Conservation (phyloP, 495 filamentous ascomycete species). For the Glutinoglossum americanum region DNA sequence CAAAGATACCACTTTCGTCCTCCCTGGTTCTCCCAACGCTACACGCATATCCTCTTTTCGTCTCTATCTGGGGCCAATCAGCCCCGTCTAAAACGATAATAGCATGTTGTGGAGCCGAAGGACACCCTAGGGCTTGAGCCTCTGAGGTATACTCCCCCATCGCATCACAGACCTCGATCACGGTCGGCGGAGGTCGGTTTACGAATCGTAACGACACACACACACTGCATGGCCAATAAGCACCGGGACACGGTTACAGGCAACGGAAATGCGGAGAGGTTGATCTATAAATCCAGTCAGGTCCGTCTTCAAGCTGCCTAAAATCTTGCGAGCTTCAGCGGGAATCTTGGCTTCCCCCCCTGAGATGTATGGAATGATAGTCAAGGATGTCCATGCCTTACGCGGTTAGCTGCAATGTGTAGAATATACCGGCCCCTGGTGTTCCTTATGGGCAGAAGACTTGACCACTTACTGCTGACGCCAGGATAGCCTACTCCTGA, state of each 20-base stretch:
- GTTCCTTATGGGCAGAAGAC: background rate
- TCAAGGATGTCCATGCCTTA: conserved; percentile 40
- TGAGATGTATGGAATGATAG: conserved; percentile 62
- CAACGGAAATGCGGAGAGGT: conserved; percentile 44
- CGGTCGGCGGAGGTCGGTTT: conserved; percentile 28
- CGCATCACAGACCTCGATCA: conserved; percentile 45
- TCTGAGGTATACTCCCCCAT: conserved; percentile 54
- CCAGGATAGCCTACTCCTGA: conserved; percentile 75
- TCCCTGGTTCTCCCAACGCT: conserved; percentile 60
- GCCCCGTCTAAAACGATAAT: conserved; percentile 63
- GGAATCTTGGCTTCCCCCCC: conserved; percentile 80
- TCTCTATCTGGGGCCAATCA: conserved; percentile 60
- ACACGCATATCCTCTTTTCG: conserved; percentile 55
- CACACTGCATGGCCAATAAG: conserved; percentile 72
- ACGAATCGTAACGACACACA: conserved; percentile 55
- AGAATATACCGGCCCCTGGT: background rate
- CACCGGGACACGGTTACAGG: conserved; percentile 66
- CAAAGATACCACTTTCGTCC: conserved; percentile 55
- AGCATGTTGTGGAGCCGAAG: conserved; percentile 48
- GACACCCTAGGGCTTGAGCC: conserved; percentile 49
- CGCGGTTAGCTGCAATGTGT: conserved; percentile 4
- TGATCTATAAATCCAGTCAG: conserved; percentile 46
- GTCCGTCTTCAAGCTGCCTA: conserved; percentile 42
- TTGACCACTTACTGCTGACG: conserved; percentile 34
- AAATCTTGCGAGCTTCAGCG: conserved; percentile 69